Conservation (phyloP, 208 protist species). For the Trypanosomatidae sp. region DNA sequence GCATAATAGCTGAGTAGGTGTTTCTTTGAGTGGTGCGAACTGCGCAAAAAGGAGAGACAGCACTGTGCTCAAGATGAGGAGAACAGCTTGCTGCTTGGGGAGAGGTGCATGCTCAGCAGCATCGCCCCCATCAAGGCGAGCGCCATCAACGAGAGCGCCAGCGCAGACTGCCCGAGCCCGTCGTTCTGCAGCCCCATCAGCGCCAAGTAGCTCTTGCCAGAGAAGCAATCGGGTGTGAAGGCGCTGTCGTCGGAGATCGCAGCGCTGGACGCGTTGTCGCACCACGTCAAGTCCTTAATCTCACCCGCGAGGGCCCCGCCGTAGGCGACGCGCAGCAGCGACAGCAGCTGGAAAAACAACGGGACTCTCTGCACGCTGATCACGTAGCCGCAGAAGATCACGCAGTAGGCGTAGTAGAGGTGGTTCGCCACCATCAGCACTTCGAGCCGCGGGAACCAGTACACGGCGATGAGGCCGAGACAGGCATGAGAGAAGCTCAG, state of each 20-base stretch:
- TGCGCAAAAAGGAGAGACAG: too few species aligned
- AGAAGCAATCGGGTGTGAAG: too few species aligned
- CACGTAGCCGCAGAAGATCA: slow-evolving; percentile 48
- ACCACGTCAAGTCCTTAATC: too few species aligned
- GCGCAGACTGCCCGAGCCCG: slow-evolving; percentile 4
- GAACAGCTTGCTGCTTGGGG: background rate
- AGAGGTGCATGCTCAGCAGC: slow-evolving; percentile 25
- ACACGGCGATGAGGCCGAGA: slow-evolving; percentile 35
- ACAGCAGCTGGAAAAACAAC: slow-evolving; percentile 30
- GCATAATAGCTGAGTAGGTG: too few species aligned
- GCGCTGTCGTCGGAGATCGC: background rate
- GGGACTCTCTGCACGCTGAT: slow-evolving; percentile 42
- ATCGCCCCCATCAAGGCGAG: slow-evolving; percentile 12
- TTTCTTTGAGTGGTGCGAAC: too few species aligned
- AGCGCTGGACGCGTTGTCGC: too few species aligned
- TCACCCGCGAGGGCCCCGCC: slow-evolving; percentile 36
- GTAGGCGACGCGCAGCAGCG: slow-evolving; percentile 48
- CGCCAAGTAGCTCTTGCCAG: slow-evolving; percentile 20
- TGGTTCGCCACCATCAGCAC: slow-evolving; percentile 27
- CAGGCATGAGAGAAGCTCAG: slow-evolving; percentile 42
- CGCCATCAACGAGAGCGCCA: slow-evolving; percentile 12
- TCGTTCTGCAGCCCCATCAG: slow-evolving; percentile 23
- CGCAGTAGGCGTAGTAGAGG: slow-evolving; percentile 52
- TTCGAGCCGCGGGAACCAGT: slow-evolving; percentile 33
- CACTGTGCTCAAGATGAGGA: too few species aligned